Conservation (phyloP, 352 stramenopile species). For the Pythium diclinum region DNA sequence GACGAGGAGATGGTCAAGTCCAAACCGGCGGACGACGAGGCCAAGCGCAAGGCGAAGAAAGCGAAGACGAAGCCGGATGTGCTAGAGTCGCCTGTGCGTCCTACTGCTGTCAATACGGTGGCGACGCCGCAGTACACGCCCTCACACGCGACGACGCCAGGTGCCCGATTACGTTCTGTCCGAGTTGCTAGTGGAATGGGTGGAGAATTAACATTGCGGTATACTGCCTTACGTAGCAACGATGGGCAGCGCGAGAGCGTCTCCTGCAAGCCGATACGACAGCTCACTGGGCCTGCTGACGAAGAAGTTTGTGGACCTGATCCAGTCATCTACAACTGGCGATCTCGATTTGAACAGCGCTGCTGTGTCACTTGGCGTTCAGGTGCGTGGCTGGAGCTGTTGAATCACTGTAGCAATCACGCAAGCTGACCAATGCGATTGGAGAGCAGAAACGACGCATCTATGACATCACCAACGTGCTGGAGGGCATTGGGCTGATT, state of each 20-base stretch:
- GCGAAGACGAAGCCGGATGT: constrained; percentile 45
- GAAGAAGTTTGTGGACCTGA: constrained; percentile 96
- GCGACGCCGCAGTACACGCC: constrained; percentile 21
- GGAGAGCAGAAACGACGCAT: constrained; percentile 91
- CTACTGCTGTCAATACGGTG: constrained; percentile 10
- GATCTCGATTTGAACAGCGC: constrained; percentile 95
- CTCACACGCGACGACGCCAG: constrained; percentile 24
- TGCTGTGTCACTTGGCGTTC: constrained; percentile 71
- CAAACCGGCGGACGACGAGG: constrained; percentile 56
- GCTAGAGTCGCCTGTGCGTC: constrained; percentile 24
- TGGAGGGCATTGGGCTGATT: constrained; percentile 97
- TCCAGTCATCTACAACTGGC: constrained; percentile 84
- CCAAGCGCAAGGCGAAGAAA: constrained; percentile 67
- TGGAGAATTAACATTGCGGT: not conserved
- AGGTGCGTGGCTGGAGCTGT: constrained; percentile 35
- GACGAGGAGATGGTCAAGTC: constrained; percentile 47
- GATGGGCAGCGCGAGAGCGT: constrained; percentile 46
- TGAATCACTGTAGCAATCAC: not conserved
- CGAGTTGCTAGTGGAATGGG: not conserved
- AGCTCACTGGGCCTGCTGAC: constrained; percentile 95
- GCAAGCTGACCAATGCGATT: not conserved
- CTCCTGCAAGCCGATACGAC: constrained; percentile 90
- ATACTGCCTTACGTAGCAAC: constrained; percentile 8
- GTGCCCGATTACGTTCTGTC: constrained; percentile 1
- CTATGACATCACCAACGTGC: constrained; percentile 99